Percentiles rank a stretch among this genome's conserved stretches.
These are phyloP conservation scores for Xylariales sp. DNA, from an alignment of 2,329 filamentous ascomycete genomes.

Conservation along the genomic window DNA sequence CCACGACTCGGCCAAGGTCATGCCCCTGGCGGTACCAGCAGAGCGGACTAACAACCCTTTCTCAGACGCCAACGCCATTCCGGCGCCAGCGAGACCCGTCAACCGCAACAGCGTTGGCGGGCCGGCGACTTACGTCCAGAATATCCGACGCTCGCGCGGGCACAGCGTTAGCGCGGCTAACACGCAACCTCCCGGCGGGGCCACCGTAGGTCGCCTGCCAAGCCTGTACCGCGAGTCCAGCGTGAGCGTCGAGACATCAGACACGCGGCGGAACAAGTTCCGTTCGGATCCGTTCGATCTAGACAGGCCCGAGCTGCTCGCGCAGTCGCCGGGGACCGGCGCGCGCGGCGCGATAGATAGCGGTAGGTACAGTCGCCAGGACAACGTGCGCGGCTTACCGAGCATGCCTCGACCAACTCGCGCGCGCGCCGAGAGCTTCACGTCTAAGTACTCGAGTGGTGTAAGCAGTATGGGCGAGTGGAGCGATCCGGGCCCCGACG, in stretches of 20 bases:
- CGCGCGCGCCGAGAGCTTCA: constrained; percentile 54
- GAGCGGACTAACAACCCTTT: constrained; percentile 58
- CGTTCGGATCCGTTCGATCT: constrained; percentile 74
- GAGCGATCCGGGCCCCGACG: constrained; percentile 67
- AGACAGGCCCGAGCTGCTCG: constrained; percentile 63
- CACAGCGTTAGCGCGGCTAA: constrained; percentile 52
- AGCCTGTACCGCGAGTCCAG: constrained; percentile 59
- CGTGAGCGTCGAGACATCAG: constrained; percentile 56
- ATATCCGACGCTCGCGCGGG: constrained; percentile 62
- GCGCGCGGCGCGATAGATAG: constrained; percentile 47
- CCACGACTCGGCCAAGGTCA: constrained; percentile 54
- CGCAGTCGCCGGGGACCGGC: constrained; percentile 36
- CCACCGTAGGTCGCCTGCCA: constrained; percentile 46
- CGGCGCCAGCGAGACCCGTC: constrained; percentile 42
- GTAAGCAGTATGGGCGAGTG: constrained; percentile 60
- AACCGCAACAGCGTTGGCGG: constrained; percentile 38
- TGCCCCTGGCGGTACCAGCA: constrained; percentile 51
- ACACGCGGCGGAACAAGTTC: constrained; percentile 63
- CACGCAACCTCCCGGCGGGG: constrained; percentile 45
- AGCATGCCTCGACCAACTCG: constrained; percentile 51
- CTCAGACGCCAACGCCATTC: constrained; percentile 60
- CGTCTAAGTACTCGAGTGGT: constrained; percentile 63
- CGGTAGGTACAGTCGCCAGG: constrained; percentile 38
- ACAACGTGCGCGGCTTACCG: constrained; percentile 39
- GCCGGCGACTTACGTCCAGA: constrained; percentile 58